phyloP scores from a whole-genome alignment of 208 protist genomes.

The Spongospora subterranea region DNA sequence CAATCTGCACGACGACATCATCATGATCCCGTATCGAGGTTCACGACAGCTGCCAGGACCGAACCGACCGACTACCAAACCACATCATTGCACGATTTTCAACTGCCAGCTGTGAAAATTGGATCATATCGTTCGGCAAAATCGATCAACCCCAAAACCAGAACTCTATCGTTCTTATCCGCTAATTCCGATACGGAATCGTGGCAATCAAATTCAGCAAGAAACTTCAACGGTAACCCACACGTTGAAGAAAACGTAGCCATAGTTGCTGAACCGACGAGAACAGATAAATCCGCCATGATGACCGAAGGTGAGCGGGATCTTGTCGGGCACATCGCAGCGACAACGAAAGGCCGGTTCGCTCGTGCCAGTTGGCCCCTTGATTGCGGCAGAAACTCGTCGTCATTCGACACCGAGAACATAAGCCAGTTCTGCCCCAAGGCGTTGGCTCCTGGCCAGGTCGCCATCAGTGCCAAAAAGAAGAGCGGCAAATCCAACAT shows the following conservation, averaged over 20 bases:
- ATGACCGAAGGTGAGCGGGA: neutral
- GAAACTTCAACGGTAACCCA: neutral
- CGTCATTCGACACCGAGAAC: neutral
- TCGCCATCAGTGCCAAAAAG: neutral
- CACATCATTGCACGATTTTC: neutral
- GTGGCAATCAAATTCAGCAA: neutral
- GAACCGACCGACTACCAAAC: slow-evolving; percentile 18
- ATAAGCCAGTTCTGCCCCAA: slow-evolving; percentile 2
- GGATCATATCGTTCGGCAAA: neutral
- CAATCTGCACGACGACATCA: neutral
- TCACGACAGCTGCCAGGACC: neutral
- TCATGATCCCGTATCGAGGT: neutral
- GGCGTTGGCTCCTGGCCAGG: neutral
- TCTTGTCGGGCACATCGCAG: neutral
- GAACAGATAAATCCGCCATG: no score
- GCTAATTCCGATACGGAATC: neutral
- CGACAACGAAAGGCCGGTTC: neutral
- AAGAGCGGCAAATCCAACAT: neutral
- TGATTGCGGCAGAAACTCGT: neutral
- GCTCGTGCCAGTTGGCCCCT: neutral
- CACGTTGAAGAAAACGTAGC: neutral
- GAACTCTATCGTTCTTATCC: no score
- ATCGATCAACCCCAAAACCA: no score
- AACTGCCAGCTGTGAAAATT: neutral
- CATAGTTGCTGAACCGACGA: neutral